phyloP scores from a whole-genome alignment of 108 stramenopile genomes.

The Nitzschia sp. region DNA sequence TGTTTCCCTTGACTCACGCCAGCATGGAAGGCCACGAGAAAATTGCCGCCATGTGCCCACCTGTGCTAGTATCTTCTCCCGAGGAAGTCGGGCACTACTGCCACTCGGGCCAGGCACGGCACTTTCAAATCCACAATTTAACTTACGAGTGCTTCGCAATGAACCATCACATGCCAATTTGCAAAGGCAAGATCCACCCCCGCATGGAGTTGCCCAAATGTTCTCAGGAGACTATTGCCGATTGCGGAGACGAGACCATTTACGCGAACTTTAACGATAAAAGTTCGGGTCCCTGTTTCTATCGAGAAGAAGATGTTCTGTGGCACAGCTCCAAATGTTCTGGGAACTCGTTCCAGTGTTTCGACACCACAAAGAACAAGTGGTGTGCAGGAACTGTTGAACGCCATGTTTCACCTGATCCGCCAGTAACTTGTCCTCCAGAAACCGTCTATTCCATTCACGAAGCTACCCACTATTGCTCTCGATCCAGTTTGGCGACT shows the following conservation, averaged over 20 bases:
- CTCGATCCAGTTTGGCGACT: neutral
- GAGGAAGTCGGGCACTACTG: neutral
- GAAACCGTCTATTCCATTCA: neutral
- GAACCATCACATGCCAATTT: neutral
- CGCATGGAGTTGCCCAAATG: neutral
- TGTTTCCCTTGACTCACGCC: no score
- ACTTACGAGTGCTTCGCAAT: neutral
- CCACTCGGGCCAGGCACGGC: neutral
- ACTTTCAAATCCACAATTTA: neutral
- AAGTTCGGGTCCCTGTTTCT: neutral
- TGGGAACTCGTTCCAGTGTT: neutral
- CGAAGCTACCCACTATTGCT: neutral
- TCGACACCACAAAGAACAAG: neutral
- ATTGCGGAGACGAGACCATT: neutral
- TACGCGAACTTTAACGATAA: neutral
- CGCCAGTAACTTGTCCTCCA: neutral
- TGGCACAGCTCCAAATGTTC: neutral
- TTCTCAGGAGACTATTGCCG: neutral
- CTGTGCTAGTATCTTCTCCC: neutral
- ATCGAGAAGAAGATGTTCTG: neutral
- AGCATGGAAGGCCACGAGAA: no score
- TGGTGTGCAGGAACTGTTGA: neutral
- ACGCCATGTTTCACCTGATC: neutral
- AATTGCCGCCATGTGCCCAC: no score
- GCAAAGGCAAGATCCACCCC: neutral